Evolutionary conservation across 768 basidiomycete genomes (phyloP).

Genomic region (Hygrocybe punicea): DNA sequence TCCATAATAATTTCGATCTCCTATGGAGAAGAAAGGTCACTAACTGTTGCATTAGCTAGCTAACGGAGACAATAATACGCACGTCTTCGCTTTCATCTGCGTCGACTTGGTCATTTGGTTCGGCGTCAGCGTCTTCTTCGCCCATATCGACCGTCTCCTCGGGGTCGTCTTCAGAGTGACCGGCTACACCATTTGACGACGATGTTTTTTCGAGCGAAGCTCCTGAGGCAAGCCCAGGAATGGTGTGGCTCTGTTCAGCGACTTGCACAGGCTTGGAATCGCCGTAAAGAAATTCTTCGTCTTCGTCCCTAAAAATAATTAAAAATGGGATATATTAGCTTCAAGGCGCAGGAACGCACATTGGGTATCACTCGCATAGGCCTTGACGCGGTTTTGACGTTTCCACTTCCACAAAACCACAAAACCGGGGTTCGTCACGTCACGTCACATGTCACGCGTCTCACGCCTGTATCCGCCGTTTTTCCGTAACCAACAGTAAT

Average conservation of each 20-base stretch:
- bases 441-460: too few relatives aligned
- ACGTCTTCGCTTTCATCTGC: constrained; percentile 49
- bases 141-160: constrained; percentile 42
- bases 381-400: too few relatives aligned
- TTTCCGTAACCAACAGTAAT: too few relatives aligned
- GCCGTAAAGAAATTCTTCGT: constrained; percentile 79
- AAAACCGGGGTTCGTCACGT: too few relatives aligned
- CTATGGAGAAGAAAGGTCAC: constrained; percentile 32
- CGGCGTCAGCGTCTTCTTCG: constrained; percentile 39
- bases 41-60: not conserved
- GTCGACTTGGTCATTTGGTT: constrained; percentile 41
- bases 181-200: constrained; percentile 17
- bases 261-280: constrained; percentile 35
- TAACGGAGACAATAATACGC: constrained; percentile 5
- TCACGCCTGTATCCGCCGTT: too few relatives aligned
- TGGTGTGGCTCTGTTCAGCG: constrained; percentile 26
- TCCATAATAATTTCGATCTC: constrained; percentile 94
- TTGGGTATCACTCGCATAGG: not conserved
- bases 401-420: too few relatives aligned
- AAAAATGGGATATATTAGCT: not conserved
- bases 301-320: constrained; percentile 56
- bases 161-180: constrained; percentile 28
- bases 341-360: not conserved
- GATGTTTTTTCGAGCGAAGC: not conserved
- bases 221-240: constrained; percentile 37